Percentiles rank a stretch among this genome's conserved stretches.
Evolutionary conservation across 2,329 filamentous ascomycete genomes (phyloP).

Genomic region (Trichoderma atroviride): DNA sequence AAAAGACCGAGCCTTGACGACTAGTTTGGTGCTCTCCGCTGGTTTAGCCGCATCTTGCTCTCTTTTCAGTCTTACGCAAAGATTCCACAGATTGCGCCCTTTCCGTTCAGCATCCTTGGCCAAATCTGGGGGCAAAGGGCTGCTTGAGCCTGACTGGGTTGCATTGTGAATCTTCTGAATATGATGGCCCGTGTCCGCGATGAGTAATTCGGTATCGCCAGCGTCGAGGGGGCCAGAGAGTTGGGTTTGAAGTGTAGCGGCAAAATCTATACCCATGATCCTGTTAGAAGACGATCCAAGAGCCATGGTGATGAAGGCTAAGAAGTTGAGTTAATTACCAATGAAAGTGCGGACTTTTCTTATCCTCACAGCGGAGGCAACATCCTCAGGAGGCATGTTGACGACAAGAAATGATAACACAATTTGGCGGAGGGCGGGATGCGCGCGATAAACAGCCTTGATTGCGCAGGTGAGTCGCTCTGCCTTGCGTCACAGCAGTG

Average conservation of each 20-base stretch:
- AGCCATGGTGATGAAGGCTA: neutral
- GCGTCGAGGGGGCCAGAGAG: constrained; percentile 29
- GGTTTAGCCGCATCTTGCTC: constrained; percentile 31
- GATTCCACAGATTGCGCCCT: constrained; percentile 68
- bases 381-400: constrained; percentile 32
- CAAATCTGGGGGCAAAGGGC: neutral
- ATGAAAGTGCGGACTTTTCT: constrained; percentile 33
- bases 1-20: constrained; percentile 53
- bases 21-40: constrained; percentile 35
- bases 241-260: constrained; percentile 33
- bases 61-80: constrained; percentile 56
- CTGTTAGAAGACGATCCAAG: neutral
- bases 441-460: neutral
- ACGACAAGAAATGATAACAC: neutral
- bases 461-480: neutral
- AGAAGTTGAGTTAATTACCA: neutral
- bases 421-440: neutral
- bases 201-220: constrained; percentile 48
- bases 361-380: constrained; percentile 29
- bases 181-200: constrained; percentile 37
- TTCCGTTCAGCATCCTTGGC: constrained; percentile 54
- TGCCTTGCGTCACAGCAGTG: neutral
- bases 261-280: constrained; percentile 35
- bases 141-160: neutral
- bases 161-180: constrained; percentile 33